These are phyloP conservation scores for Acacia melanoxylon DNA, from an alignment of 306 rosid genomes.

Conservation along the genomic window DNA sequence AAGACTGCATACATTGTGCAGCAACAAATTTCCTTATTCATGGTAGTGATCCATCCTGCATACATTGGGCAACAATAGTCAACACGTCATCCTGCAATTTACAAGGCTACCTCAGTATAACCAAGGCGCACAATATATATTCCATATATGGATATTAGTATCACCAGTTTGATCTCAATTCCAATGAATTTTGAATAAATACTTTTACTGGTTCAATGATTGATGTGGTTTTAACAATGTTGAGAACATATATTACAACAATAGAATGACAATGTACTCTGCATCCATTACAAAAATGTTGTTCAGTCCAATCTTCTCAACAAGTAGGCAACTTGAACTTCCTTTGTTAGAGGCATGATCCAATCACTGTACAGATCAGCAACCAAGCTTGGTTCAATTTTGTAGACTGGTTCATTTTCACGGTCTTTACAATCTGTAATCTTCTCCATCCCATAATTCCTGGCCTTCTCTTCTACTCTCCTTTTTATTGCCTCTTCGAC, in stretches of 20 bases:
- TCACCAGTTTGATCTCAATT: not conserved
- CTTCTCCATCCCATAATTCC: constrained; percentile 80
- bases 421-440: constrained; percentile 44
- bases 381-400: constrained; percentile 75
- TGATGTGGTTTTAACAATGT: not conserved
- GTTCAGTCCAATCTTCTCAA: constrained; percentile 80
- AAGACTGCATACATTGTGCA: too few species aligned
- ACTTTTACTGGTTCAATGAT: not conserved
- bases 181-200: not conserved
- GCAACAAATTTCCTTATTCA: too few species aligned
- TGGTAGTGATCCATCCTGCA: too few species aligned
- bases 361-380: constrained; percentile 84
- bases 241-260: not conserved
- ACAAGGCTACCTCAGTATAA: not conserved
- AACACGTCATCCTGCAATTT: too few species aligned
- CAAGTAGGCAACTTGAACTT: constrained; percentile 88
- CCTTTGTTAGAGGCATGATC: constrained; percentile 98
- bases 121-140: not conserved
- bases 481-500: constrained; percentile 72
- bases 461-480: constrained; percentile 80
- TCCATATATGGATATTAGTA: not conserved
- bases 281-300: constrained; percentile 9
- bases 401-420: constrained; percentile 55
- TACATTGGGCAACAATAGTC: too few species aligned
- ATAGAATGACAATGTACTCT: not conserved